Base-by-base conservation (phyloP, 2,329 filamentous ascomycete species). In the Parastagonospora nodorum region DNA sequence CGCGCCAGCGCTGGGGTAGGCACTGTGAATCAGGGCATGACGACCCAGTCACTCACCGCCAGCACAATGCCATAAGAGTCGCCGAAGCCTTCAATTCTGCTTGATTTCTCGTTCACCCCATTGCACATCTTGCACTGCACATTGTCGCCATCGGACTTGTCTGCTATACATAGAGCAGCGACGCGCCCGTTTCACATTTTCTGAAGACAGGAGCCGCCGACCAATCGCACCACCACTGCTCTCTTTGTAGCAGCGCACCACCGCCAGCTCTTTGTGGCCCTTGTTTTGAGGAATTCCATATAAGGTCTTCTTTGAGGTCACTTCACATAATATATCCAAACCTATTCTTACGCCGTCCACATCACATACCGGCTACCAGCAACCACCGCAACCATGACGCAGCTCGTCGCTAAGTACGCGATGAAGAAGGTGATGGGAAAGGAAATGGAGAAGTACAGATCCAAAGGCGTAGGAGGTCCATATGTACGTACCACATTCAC, bases 381-480 rank as follows among this genome's bases (percentile, higher is more conserved):
- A 55, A 42, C 45, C 36, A 59, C 55, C 58, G 52, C 59, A 59
- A 61, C n/a, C 64, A 81, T 81, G 78, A 74, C 78, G 39, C 66
- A 68, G 46, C 61, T 69, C 42, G 69, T 80, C 30, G 77, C 74
- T 50, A 80, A 80, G 58, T 79, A 76, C 63, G 78, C 78, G 8
- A 78, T 78, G 36, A 78, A 78, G 67, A 79, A 80, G 71, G 67
- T 80, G 57, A 68, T 81, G 52, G 62, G 68, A 39, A 75, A 73
- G 53, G 74, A 80, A 60, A 75, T 80, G 75, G 69, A 74, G 51
- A 75, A 80, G 57, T 80, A 80, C 65, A 69, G 74, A 58, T 51
- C 54, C 58, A 80, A 80, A 66, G 69, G 74, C 7, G 69, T 73
- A 45, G 67, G 63, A 10, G 74, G 71, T 1, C 60, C 67, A 55